Evolutionary conservation across 176 grass and related monocot genomes (phyloP), one percentile per base, ranked within the genome.

Genomic region (Luzula sylvatica): DNA sequence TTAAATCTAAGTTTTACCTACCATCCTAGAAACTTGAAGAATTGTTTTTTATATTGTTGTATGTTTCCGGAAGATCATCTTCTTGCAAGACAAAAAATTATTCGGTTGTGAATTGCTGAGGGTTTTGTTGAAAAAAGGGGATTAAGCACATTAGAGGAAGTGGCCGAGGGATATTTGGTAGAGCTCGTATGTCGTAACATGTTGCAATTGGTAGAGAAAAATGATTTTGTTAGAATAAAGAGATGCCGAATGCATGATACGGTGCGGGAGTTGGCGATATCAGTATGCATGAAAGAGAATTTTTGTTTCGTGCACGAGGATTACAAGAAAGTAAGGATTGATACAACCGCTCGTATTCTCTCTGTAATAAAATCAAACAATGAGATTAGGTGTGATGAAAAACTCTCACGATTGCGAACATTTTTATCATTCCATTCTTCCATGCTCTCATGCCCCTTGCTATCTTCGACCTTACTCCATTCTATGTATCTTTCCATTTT

Each of bases 11-110:
- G 74, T 29, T 70, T 24, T 18, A 21, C 40, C 14, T 11, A 42
- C 5, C 66, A 57, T 20, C 74, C 74, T 2, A 44, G 25, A 18
- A 46, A 71, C 55, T 38, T 71, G 0, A 71, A 65, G 13, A 71
- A 71, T 42, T 78, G 74, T 53, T 78, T 71, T n/a, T 40, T 78
- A 3, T 70, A 70, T n/a, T 78, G 74, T 35, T 56, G 66, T 54
- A 25, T 78, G 23, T 78, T 78, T 11, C 58, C 58, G 20, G 29
- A 68, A 4, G 52, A 51, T 13, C 41, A 57, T 15, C 5, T 2
- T 2, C 40, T 78, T 4, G 14, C 7, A 1, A 69, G 49, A 22
- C 48, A 70, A 6, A 58, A 38, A 20, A 56, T 78, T 3, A 18
- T 71, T 1, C 55, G 43, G 50, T 28, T 78, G 4, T 78, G 75